A percentile compares a stretch with the other conserved stretches of the same genome.
Conservation (phyloP, 2,329 filamentous ascomycete species). For the Pseudonectria foliicola region DNA sequence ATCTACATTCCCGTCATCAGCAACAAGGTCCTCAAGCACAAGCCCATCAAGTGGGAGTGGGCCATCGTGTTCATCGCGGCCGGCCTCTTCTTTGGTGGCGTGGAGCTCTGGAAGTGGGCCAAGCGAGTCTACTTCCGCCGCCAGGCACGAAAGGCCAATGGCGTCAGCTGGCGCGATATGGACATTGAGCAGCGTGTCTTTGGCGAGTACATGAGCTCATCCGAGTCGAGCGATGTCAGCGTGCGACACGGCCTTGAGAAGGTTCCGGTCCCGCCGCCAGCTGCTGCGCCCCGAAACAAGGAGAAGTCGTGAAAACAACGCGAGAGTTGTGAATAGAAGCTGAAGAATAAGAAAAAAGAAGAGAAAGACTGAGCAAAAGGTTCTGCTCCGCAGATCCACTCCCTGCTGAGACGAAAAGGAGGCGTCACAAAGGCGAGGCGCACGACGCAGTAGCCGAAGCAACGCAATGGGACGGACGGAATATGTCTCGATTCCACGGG, state of each 20-base stretch:
- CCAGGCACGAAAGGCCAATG: conserved; percentile 14
- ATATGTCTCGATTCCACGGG: too few relatives aligned
- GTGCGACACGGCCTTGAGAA: conserved; percentile 21
- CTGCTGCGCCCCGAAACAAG: conserved; percentile 6
- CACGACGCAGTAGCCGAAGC: too few relatives aligned
- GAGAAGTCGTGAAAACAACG: conserved; percentile 16
- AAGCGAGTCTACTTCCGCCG: conserved; percentile 41
- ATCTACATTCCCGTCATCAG: conserved; percentile 56
- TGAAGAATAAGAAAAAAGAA: too few relatives aligned
- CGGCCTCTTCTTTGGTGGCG: conserved; percentile 48
- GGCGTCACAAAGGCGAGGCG: too few relatives aligned
- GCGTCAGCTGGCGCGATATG: conserved; percentile 28
- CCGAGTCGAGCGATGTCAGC: conserved; percentile 20
- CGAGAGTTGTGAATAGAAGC: not conserved
- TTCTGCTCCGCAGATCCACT: too few relatives aligned
- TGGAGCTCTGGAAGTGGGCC: conserved; percentile 52
- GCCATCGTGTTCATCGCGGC: conserved; percentile 49
- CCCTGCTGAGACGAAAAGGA: too few relatives aligned
- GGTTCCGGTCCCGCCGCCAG: conserved; percentile 8
- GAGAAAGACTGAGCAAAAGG: too few relatives aligned
- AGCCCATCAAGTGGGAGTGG: conserved; percentile 57
- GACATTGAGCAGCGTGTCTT: conserved; percentile 35
- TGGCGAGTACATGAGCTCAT: conserved; percentile 28
- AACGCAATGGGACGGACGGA: too few relatives aligned
- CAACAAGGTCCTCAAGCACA: conserved; percentile 52